phyloP scores from a whole-genome alignment of 306 rosid species.

The Rubus idaeus region DNA sequence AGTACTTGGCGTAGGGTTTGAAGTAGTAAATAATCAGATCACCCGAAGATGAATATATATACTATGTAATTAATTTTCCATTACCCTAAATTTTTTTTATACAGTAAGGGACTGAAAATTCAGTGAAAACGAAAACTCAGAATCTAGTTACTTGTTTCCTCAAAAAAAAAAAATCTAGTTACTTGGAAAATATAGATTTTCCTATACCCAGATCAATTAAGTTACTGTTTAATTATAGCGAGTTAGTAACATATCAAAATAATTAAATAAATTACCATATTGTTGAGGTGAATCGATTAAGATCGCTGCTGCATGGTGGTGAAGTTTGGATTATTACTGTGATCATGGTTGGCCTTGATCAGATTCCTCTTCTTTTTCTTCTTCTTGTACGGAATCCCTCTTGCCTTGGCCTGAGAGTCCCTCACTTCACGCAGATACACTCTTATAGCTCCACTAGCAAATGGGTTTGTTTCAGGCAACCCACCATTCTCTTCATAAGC shows the following conservation, averaged over 20 bases:
- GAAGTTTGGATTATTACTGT: constrained; percentile 19
- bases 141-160: background rate
- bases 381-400: constrained; percentile 64
- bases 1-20: constrained; percentile 25
- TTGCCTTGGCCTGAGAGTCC: constrained; percentile 57
- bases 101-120: background rate
- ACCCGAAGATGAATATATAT: constrained; percentile 7
- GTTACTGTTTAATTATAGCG: background rate
- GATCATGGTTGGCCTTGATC: constrained; percentile 21
- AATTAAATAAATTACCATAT: constrained; percentile 11
- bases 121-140: constrained; percentile 6
- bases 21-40: background rate
- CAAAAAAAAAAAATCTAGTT: no score
- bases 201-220: constrained; percentile 5
- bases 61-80: background rate
- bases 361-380: constrained; percentile 54
- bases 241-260: background rate
- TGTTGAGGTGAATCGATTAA: constrained; percentile 6
- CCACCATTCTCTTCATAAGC: constrained; percentile 66
- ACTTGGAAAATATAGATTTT: background rate
- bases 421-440: constrained; percentile 51
- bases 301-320: constrained; percentile 24
- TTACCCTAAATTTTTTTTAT: background rate
- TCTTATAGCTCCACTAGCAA: constrained; percentile 46
- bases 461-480: constrained; percentile 51